Percentiles rank a stretch among this genome's conserved stretches.
phyloP scores from a whole-genome alignment of 2,329 filamentous ascomycete genomes.

The Knufia petricola region DNA sequence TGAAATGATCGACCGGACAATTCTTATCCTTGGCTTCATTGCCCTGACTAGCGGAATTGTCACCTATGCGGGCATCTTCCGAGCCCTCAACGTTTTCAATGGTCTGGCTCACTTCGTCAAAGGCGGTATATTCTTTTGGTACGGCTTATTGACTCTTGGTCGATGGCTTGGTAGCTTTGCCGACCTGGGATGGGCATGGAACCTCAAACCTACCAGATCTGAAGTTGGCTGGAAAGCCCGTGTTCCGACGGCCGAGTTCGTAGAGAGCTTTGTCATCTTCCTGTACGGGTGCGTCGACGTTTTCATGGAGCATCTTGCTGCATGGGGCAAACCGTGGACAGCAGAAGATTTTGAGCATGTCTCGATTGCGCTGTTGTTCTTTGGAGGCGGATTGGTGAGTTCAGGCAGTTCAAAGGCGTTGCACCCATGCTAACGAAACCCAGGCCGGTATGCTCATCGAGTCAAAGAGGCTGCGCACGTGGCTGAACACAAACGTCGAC shows the following conservation, averaged over 20 bases:
- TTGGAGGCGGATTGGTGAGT: slow-evolving; percentile 73
- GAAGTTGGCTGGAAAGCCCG: slow-evolving; percentile 50
- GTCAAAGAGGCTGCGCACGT: slow-evolving; percentile 56
- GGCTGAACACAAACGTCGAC: slow-evolving; percentile 40
- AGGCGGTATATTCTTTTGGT: slow-evolving; percentile 89
- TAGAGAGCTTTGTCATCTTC: slow-evolving; percentile 83
- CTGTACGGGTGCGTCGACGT: slow-evolving; percentile 83
- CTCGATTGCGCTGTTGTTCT: slow-evolving; percentile 86
- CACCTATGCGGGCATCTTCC: slow-evolving; percentile 74
- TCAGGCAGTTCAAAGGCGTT: neutral
- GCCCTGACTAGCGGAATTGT: slow-evolving; percentile 62
- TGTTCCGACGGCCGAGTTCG: slow-evolving; percentile 72
- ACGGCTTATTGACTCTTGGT: slow-evolving; percentile 75
- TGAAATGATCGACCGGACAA: slow-evolving; percentile 61
- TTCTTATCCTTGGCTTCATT: slow-evolving; percentile 69
- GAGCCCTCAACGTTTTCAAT: slow-evolving; percentile 62
- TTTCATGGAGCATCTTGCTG: slow-evolving; percentile 79
- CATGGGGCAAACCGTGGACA: slow-evolving; percentile 61
- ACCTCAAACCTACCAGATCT: slow-evolving; percentile 57
- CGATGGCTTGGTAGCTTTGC: slow-evolving; percentile 86
- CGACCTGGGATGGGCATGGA: slow-evolving; percentile 93
- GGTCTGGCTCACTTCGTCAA: slow-evolving; percentile 91
- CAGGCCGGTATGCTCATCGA: slow-evolving; percentile 78
- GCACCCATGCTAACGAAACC: slow-evolving; percentile 1
- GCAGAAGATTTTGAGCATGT: slow-evolving; percentile 80